These are phyloP conservation scores for Xylariales sp. DNA, from an alignment of 2,329 filamentous ascomycete species.

Conservation along the genomic window DNA sequence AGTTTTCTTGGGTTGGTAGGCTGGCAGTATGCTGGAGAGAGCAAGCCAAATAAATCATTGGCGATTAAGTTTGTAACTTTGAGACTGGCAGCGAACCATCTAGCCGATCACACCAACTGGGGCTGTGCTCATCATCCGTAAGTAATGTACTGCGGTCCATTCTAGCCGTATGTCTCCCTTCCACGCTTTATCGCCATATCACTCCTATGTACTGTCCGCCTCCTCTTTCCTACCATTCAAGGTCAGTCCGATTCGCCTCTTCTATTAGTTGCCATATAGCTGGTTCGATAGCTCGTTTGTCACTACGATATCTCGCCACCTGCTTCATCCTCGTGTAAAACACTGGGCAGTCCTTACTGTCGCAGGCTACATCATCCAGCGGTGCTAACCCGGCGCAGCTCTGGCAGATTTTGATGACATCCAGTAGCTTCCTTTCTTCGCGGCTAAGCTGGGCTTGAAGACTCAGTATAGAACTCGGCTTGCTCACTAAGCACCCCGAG, in stretches of 20 bases:
- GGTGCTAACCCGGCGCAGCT: slow-evolving; percentile 72
- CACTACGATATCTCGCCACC: slow-evolving; percentile 37
- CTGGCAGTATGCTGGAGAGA: no score
- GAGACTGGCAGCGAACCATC: no score
- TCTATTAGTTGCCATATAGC: slow-evolving; percentile 28
- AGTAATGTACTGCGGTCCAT: no score
- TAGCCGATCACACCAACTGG: no score
- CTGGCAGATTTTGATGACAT: slow-evolving; percentile 70
- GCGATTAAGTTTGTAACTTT: no score
- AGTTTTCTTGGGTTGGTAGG: no score
- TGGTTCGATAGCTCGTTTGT: slow-evolving; percentile 31
- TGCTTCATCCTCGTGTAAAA: slow-evolving; percentile 77
- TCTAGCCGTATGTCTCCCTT: no score
- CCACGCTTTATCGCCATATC: no score
- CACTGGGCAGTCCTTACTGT: slow-evolving; percentile 88
- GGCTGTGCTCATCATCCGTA: no score
- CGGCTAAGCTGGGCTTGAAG: slow-evolving; percentile 59
- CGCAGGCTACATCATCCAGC: slow-evolving; percentile 76
- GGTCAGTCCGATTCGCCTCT: slow-evolving; percentile 18
- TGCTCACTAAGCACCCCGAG: slow-evolving; percentile 45
- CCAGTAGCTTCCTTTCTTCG: slow-evolving; percentile 59
- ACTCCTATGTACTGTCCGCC: no score
- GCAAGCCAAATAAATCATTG: no score
- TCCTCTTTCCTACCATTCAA: slow-evolving; percentile 25
- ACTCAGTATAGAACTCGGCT: slow-evolving; percentile 57